These are phyloP conservation scores for Macrotyloma uniflorum DNA, from an alignment of 306 rosid genomes.

Conservation along the genomic window DNA sequence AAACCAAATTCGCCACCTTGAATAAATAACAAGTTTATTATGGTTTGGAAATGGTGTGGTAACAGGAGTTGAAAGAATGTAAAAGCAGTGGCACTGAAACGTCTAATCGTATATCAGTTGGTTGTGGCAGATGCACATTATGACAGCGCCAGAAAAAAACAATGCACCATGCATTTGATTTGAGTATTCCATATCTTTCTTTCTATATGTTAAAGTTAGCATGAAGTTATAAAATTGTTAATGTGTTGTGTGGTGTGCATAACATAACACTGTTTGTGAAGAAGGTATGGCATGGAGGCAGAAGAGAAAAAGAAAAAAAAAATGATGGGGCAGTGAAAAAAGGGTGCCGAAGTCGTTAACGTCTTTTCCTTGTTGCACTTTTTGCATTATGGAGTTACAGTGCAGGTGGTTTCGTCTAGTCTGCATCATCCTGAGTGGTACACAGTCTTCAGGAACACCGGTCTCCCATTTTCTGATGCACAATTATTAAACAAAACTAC, in stretches of 20 bases:
- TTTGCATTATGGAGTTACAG: constrained; percentile 26
- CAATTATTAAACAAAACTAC: background rate
- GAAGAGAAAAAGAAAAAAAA: too few species aligned
- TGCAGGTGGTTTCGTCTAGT: constrained; percentile 45
- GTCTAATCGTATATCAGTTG: constrained; percentile 24
- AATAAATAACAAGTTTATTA: background rate
- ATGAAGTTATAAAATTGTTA: background rate
- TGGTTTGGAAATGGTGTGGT: background rate
- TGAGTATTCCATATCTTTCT: background rate
- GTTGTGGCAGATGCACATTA: constrained; percentile 1
- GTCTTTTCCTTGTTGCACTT: constrained; percentile 21
- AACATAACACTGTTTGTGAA: background rate
- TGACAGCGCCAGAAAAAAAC: background rate
- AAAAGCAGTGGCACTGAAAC: constrained; percentile 15
- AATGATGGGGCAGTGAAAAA: constrained; percentile 30
- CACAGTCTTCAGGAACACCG: constrained; percentile 38
- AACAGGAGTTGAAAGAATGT: background rate
- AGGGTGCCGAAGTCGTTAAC: constrained; percentile 37
- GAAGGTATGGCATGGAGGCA: background rate
- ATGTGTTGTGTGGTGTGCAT: background rate
- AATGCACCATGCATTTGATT: background rate
- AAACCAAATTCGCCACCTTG: too few species aligned
- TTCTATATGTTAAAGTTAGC: background rate
- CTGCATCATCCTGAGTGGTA: constrained; percentile 41
- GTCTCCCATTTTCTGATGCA: constrained; percentile 24